Evolutionary conservation across 2,329 filamentous ascomycete species (phyloP), one percentile per base, ranked within the genome.

Genomic region (Fusarium tupiense): DNA sequence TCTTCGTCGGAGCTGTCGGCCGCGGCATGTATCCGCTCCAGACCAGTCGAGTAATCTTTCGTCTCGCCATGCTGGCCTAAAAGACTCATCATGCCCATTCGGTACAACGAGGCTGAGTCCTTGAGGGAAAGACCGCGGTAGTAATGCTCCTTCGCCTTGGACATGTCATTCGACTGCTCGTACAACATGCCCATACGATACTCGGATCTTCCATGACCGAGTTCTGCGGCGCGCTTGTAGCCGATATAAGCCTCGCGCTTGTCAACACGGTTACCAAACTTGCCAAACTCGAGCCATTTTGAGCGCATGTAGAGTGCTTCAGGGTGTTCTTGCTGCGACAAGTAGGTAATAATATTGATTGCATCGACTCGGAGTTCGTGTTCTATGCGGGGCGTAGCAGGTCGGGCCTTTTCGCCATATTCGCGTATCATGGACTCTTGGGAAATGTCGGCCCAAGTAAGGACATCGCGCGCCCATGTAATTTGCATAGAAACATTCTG

Each of bases 151-250:
- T 98, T 91, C 11, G 96, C 96, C 82, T 97, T 98, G 72, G 92
- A 89, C 69, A 95, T 92, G 79, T 99, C 96, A 80, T 97, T 97
- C 9, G 95, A 96, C 81, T 93, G 95, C 84, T 99, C 96, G 81
- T 95, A 98, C 65, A 98, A 93, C 96, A 98, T 99, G 72, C 96
- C 96, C 85, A 99, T 97, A 53, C 96, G 91, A 83, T 99, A 99
- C 82, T 98, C 94, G 26, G 96, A 95, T 77, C 96, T 89, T 29
- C 92, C 91, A 84, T 95, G 97, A 66, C 94, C 94, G 77, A 94
- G 91, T 77, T 95, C 93, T 37, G 94, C 93, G n/a, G 96, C 94
- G 78, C 92, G 88, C 71, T 91, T 91, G 84, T 98, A 99, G 78
- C 93, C 93, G 70, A 91, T 85, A 81, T 97, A 98, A 13, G 96